Base-by-base conservation (phyloP, 176 grass and related monocot species). In the Ampelocalamus luodianensis region DNA sequence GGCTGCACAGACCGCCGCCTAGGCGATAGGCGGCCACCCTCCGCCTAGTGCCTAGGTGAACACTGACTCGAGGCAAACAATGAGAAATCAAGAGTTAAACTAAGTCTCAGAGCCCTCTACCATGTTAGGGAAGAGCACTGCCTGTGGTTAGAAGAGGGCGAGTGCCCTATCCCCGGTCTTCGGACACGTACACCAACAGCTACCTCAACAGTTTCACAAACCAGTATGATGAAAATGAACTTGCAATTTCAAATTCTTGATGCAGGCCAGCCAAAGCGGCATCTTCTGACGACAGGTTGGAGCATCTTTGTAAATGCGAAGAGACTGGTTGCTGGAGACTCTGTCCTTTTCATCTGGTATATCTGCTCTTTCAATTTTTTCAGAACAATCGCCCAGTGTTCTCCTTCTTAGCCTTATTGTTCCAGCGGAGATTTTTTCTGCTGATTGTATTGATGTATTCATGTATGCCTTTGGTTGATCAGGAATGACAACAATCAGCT, bases 261-360 rank as follows among this genome's bases (percentile, higher is more conserved):
- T 85, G 69, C 79, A 98, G 96, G 96, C 50, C 93, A 98, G 79
- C 96, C 96, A 83, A 98, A 98, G 80, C 90, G 93, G 77, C 96
- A 98, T 87, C 96, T 98, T 74, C 91, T 98, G 43, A 98, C 96
- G 42, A 95, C 96, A 74, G 96, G 96, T 70, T 95, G 93, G 93
- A 95, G 96, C 24, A 73, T 98, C 55, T 98, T 98, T 90, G 93
- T 95, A 72, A 98, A 93, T 90, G 96, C 96, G 34, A 98, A 98
- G 83, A 93, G 89, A 92, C 83, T 98, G 80, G 91, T 95, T 74
- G 96, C 96, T 86, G 96, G 96, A 65, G 96, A 98, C 73, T 93
- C 96, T 82, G 96, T 98, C 46, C 89, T 98, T 80, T 98, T 98
- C 85, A 98, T 98, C 72, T 98, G 96, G 96, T 99, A 99, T 38